These are phyloP conservation scores for Diaporthe velutina DNA, from an alignment of 2,329 filamentous ascomycete species.

Conservation along the genomic window DNA sequence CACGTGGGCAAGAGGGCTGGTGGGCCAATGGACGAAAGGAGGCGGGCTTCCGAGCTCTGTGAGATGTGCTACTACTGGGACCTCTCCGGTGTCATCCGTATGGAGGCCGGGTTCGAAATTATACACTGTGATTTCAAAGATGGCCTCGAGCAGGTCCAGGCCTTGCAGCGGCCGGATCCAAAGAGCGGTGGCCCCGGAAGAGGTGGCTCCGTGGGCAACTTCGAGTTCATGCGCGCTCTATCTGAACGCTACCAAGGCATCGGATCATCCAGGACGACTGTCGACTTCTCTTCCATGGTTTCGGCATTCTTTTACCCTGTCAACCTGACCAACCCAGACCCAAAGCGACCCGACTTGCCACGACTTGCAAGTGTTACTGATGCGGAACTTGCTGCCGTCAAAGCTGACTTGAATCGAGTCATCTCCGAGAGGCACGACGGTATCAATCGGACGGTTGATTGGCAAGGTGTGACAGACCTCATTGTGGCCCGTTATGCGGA, in stretches of 20 bases:
- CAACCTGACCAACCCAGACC: conserved; percentile 60
- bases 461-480: conserved; percentile 78
- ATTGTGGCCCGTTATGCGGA: conserved; percentile 72
- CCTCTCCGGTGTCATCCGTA: conserved; percentile 75
- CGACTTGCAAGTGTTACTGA: conserved; percentile 42
- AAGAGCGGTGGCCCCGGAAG: conserved; percentile 31
- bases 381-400: conserved; percentile 44
- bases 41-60: conserved; percentile 69
- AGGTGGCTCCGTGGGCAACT: conserved; percentile 48
- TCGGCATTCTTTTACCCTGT: conserved; percentile 64
- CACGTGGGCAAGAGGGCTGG: conserved; percentile 14
- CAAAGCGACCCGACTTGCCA: conserved; percentile 44
- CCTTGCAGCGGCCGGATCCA: conserved; percentile 46
- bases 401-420: conserved; percentile 48
- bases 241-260: conserved; percentile 61
- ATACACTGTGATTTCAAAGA: conserved; percentile 74
- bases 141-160: conserved; percentile 53
- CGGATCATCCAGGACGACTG: conserved; percentile 53
- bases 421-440: conserved; percentile 48
- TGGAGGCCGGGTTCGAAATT: conserved; percentile 79
- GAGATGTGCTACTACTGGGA: conserved; percentile 64
- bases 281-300: conserved; percentile 66
- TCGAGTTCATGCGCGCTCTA: conserved; percentile 57
- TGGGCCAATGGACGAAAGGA: conserved; percentile 57
- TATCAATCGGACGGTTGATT: conserved; percentile 60